A percentile compares a stretch with the other conserved stretches of the same genome.
Conservation (phyloP, 2,329 filamentous ascomycete genomes). For the Coniochaeta pulveracea region DNA sequence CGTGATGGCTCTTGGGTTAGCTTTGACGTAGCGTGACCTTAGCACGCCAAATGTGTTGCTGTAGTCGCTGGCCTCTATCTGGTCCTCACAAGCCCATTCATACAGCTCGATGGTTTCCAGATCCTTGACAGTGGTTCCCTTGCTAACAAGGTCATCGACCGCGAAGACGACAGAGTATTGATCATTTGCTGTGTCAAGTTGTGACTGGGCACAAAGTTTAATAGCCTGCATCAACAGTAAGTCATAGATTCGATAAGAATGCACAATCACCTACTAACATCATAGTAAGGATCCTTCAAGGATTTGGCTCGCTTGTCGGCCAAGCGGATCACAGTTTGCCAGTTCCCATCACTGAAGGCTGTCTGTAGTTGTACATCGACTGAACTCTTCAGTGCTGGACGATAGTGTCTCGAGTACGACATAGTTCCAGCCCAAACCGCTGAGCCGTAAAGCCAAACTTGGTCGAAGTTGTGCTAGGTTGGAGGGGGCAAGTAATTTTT, state of each 20-base stretch:
- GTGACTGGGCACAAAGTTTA: conserved; percentile 38
- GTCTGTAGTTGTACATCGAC: conserved; percentile 43
- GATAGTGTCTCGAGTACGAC: conserved; percentile 15
- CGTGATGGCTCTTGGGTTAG: conserved; percentile 33
- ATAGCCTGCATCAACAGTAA: conserved; percentile 23
- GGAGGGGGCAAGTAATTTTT: no score
- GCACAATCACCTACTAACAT: conserved; percentile 25
- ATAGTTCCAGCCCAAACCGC: no score
- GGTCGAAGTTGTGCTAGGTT: background rate
- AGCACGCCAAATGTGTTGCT: conserved; percentile 36
- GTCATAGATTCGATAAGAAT: background rate
- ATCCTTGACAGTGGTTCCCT: conserved; percentile 34
- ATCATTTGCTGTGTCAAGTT: conserved; percentile 35
- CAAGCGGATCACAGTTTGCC: conserved; percentile 36
- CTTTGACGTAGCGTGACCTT: conserved; percentile 38
- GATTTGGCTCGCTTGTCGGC: conserved; percentile 38
- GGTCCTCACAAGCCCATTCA: conserved; percentile 37
- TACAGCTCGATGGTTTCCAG: conserved; percentile 39
- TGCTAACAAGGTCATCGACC: conserved; percentile 33
- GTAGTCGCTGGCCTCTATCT: conserved; percentile 28
- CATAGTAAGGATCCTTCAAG: conserved; percentile 43
- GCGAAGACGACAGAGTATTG: conserved; percentile 31
- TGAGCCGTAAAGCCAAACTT: background rate
- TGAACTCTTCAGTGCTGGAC: conserved; percentile 32
- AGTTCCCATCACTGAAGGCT: conserved; percentile 43